These are phyloP conservation scores for Bruguiera sexangula DNA, from an alignment of 345 rosid species.

Conservation along the genomic window DNA sequence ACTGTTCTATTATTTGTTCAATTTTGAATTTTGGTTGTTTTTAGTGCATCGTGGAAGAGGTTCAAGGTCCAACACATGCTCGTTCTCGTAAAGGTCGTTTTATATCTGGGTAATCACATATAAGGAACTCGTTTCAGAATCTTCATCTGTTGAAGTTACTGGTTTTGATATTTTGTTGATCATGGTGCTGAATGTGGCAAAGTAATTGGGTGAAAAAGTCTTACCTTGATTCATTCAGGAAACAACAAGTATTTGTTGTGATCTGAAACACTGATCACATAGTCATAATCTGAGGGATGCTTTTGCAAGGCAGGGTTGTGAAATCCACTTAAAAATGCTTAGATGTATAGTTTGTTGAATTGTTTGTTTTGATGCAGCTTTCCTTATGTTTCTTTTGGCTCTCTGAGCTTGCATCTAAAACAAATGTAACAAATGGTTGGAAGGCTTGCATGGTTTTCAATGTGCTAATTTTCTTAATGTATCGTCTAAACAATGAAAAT, in stretches of 20 bases:
- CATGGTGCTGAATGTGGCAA: neutral
- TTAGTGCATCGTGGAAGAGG: constrained; percentile 98
- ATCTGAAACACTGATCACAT: neutral
- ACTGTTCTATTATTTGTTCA: constrained; percentile 1
- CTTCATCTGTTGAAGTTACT: neutral
- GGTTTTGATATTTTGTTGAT: constrained; percentile 4
- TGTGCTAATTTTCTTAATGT: neutral
- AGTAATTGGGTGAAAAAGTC: neutral
- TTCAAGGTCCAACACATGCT: constrained; percentile 94
- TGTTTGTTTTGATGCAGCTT: neutral
- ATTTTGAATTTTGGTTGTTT: constrained; percentile 22
- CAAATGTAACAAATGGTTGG: neutral
- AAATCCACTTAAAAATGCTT: neutral
- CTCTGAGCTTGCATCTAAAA: neutral
- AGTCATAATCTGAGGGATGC: neutral
- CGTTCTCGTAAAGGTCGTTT: constrained; percentile 93
- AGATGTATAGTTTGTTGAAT: neutral
- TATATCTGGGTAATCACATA: constrained; percentile 75
- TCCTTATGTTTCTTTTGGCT: neutral
- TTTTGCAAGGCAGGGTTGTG: neutral
- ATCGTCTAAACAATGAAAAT: no score
- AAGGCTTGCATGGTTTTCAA: neutral
- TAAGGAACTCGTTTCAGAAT: neutral
- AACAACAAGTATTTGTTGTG: neutral
- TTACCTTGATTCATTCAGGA: neutral